These are phyloP conservation scores for Salvia miltiorrhiza DNA, from an alignment of 257 asterid genomes.

Conservation along the genomic window DNA sequence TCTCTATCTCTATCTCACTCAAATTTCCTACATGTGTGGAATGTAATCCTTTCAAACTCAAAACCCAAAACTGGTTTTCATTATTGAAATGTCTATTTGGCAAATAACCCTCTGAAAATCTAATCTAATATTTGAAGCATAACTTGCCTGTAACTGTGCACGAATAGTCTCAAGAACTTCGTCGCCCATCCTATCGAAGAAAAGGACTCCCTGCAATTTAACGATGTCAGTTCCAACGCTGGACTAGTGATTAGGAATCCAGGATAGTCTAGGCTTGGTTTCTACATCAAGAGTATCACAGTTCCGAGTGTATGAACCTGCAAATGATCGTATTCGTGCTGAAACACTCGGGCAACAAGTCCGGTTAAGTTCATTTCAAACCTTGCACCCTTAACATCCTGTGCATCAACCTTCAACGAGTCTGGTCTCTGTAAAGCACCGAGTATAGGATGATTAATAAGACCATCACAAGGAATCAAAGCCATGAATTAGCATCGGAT, in stretches of 20 bases:
- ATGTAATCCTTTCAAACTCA: no score
- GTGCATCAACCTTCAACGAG: constrained; percentile 74
- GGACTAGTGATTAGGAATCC: neutral
- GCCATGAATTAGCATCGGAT: neutral
- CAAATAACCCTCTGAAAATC: no score
- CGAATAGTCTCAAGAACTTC: constrained; percentile 74
- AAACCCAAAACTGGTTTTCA: no score
- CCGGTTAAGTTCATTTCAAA: constrained; percentile 64
- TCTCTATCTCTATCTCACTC: no score
- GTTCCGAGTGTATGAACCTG: constrained; percentile 41
- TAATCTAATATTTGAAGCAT: neutral
- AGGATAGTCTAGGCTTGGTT: neutral
- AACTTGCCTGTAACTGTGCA: constrained; percentile 61
- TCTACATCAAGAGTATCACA: neutral
- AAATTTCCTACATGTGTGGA: no score
- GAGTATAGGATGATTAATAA: neutral
- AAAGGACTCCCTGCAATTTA: constrained; percentile 80
- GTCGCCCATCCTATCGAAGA: constrained; percentile 80
- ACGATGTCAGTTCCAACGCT: constrained; percentile 7
- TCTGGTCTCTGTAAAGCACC: constrained; percentile 75
- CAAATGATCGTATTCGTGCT: constrained; percentile 92
- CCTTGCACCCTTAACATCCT: constrained; percentile 63
- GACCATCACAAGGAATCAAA: no score
- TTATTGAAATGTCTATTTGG: no score
- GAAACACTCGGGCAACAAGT: constrained; percentile 88